Conservation (phyloP, 768 basidiomycete genomes). For the Russula brevipes region DNA sequence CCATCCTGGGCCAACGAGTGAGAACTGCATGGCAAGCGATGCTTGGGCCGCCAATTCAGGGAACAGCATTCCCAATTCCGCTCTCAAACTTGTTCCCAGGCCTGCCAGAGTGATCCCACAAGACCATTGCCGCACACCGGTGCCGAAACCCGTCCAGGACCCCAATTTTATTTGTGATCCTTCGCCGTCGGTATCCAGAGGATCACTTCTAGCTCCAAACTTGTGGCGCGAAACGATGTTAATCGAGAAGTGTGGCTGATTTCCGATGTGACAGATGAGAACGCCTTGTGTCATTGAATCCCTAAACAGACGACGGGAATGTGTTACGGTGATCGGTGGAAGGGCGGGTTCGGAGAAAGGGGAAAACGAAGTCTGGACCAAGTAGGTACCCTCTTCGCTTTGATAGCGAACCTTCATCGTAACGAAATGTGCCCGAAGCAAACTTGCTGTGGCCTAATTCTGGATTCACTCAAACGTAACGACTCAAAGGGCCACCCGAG, state of each 20-base stretch:
- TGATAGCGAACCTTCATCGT: conserved; percentile 16
- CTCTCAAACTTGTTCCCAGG: conserved; percentile 44
- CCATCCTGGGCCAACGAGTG: conserved; percentile 43
- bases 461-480: background rate
- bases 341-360: conserved; percentile 13
- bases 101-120: conserved; percentile 47
- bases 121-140: conserved; percentile 43
- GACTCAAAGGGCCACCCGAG: background rate
- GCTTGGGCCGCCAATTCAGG: conserved; percentile 51
- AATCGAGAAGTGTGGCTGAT: conserved; percentile 18
- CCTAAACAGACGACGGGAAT: conserved; percentile 24
- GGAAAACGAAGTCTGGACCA: conserved; percentile 19
- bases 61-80: conserved; percentile 48
- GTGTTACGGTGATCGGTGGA: conserved; percentile 24
- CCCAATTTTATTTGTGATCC: conserved; percentile 33
- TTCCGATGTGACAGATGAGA: conserved; percentile 17
- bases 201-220: conserved; percentile 13
- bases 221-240: conserved; percentile 15
- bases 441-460: conserved; percentile 27
- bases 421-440: conserved; percentile 22
- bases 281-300: conserved; percentile 25
- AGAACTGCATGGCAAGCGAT: conserved; percentile 46
- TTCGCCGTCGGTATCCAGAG: conserved; percentile 12
- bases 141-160: conserved; percentile 48
- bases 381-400: conserved; percentile 12